phyloP scores from a whole-genome alignment of 495 filamentous ascomycete species.

The Cladorrhinum samala region DNA sequence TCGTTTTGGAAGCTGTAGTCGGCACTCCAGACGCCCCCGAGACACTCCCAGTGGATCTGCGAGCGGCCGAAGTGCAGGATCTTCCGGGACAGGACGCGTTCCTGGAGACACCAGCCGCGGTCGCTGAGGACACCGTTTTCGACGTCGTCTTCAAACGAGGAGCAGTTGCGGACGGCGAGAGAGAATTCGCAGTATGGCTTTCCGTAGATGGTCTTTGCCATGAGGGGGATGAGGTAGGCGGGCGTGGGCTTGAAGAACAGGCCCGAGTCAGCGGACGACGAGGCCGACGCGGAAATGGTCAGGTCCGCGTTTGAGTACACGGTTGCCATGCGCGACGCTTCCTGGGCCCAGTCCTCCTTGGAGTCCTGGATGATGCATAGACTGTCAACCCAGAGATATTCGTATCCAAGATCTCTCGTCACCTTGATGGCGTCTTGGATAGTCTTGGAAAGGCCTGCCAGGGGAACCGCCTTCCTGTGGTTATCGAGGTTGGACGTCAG shows the following conservation, averaged over 20 bases:
- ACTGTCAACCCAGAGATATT: not conserved
- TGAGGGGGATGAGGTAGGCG: no score
- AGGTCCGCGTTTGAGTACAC: constrained; percentile 17
- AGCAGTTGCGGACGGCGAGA: no score
- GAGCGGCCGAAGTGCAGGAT: no score
- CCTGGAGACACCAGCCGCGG: constrained; percentile 12
- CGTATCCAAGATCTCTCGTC: not conserved
- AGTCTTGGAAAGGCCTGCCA: not conserved
- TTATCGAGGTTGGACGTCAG: not conserved
- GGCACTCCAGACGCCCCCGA: no score
- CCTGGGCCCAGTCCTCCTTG: constrained; percentile 1
- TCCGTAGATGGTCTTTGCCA: not conserved
- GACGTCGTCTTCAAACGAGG: not conserved
- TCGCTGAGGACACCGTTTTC: constrained; percentile 1
- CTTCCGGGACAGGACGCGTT: constrained; percentile 11
- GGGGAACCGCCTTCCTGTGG: not conserved
- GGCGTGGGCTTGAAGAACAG: no score
- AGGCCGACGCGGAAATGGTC: constrained; percentile 13
- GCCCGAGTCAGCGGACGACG: not conserved
- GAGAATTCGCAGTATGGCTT: not conserved
- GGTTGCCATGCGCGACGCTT: constrained; percentile 9
- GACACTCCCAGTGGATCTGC: no score
- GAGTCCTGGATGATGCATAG: not conserved
- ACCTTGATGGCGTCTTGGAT: not conserved
- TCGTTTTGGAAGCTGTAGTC: no score